Conservation (phyloP, 1,284 basidiomycete species). For the Pterulicium gracile region DNA sequence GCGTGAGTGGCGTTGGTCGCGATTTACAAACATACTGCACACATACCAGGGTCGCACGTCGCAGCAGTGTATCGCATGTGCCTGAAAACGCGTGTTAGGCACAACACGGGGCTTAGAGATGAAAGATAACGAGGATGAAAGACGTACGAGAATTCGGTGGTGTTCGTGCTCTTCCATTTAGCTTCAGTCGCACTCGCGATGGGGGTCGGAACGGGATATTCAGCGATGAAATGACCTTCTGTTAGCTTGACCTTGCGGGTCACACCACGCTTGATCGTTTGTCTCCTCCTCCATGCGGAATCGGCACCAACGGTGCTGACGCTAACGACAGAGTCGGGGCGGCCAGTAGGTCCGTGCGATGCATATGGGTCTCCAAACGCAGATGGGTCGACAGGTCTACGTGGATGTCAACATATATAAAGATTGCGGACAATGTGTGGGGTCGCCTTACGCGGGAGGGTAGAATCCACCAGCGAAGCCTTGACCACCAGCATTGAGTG, state of each 20-base stretch:
- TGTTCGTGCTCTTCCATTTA: constrained; percentile 62
- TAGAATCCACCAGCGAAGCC: constrained; percentile 51
- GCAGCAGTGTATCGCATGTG: constrained; percentile 89
- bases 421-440: constrained; percentile 2
- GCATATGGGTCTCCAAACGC: constrained; percentile 58
- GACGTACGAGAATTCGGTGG: constrained; percentile 78
- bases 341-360: too few relatives aligned
- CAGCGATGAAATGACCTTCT: constrained; percentile 83
- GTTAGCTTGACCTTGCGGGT: constrained; percentile 93
- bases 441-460: constrained; percentile 47
- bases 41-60: constrained; percentile 53
- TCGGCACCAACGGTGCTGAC: constrained; percentile 57
- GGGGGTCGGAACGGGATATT: constrained; percentile 85
- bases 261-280: constrained; percentile 86
- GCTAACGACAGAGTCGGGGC: constrained; percentile 56
- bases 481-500: constrained; percentile 48
- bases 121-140: too few relatives aligned
- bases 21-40: not conserved
- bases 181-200: constrained; percentile 79
- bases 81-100: constrained; percentile 28
- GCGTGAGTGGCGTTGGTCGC: constrained; percentile 89
- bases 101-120: constrained; percentile 7
- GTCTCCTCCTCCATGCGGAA: constrained; percentile 74
- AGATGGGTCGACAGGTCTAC: constrained; percentile 48
- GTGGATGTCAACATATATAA: constrained; percentile 6